These are phyloP conservation scores for Clavispora fructus DNA, from an alignment of 805 yeast genomes.

Conservation along the genomic window DNA sequence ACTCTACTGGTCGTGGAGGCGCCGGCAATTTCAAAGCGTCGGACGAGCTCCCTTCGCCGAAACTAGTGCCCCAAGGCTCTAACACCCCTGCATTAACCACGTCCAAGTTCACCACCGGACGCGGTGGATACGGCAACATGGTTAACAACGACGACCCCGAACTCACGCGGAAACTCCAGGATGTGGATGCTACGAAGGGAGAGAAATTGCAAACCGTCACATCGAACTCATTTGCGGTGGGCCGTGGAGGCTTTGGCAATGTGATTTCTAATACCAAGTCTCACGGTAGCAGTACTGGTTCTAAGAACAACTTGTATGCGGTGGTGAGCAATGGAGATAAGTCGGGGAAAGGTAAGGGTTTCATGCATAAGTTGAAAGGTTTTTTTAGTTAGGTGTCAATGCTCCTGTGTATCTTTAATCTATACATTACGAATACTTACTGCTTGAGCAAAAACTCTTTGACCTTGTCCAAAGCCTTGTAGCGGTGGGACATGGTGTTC, in stretches of 20 bases:
- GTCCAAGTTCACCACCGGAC: conserved; percentile 60
- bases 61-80: conserved; percentile 52
- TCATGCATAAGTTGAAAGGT: conserved; percentile 43
- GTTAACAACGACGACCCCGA: conserved; percentile 54
- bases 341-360: conserved; percentile 20
- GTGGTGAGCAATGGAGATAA: conserved; percentile 32
- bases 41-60: conserved; percentile 45
- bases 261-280: conserved; percentile 36
- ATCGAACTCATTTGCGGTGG: conserved; percentile 46
- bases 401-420: not conserved
- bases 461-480: conserved; percentile 71
- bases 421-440: not conserved
- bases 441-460: conserved; percentile 42
- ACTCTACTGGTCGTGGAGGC: conserved; percentile 78
- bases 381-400: conserved; percentile 22
- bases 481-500: conserved; percentile 84
- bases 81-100: conserved; percentile 55
- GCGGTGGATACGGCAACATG: conserved; percentile 81
- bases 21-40: conserved; percentile 60
- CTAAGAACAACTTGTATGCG: conserved; percentile 27
- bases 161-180: conserved; percentile 59
- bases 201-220: conserved; percentile 38
- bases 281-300: conserved; percentile 14
- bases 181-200: conserved; percentile 42
- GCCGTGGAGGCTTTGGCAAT: conserved; percentile 66